Conservation (phyloP, 75 land plant genomes). For the Cupressus sempervirens region DNA sequence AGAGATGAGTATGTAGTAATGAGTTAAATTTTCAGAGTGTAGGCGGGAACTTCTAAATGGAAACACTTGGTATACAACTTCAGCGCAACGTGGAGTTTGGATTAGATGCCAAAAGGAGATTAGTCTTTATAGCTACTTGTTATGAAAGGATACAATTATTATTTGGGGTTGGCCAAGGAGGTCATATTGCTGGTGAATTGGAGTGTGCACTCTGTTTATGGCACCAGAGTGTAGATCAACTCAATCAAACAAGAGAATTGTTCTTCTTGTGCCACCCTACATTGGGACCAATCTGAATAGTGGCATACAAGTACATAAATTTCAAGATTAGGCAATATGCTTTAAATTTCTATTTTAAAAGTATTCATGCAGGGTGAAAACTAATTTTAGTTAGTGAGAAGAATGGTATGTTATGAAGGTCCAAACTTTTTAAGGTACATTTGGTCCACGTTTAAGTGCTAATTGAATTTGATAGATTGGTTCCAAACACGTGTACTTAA, state of each 20-base stretch:
- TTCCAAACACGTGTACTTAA: no score
- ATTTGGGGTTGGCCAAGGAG: slow-evolving; percentile 11
- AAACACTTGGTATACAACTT: slow-evolving; percentile 24
- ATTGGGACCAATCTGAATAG: neutral
- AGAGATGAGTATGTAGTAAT: neutral
- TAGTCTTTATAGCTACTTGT: slow-evolving; percentile 14
- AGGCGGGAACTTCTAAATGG: slow-evolving; percentile 22
- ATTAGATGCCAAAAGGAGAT: slow-evolving; percentile 27
- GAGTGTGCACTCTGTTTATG: slow-evolving; percentile 29
- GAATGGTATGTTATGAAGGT: no score
- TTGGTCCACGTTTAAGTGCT: no score
- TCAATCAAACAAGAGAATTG: slow-evolving; percentile 12
- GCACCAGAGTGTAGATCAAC: slow-evolving; percentile 17
- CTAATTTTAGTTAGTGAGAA: no score
- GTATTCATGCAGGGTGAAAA: no score
- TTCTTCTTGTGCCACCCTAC: slow-evolving; percentile 1
- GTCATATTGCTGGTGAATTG: slow-evolving; percentile 22
- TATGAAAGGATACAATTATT: slow-evolving; percentile 12
- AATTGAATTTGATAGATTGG: no score
- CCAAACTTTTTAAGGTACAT: no score
- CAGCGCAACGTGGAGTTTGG: slow-evolving; percentile 37
- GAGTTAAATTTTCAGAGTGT: neutral
- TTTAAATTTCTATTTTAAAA: no score
- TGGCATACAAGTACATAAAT: no score
- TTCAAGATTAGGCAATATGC: no score